These are phyloP conservation scores for Castanospermum australe DNA, from an alignment of 306 rosid genomes.

Conservation along the genomic window DNA sequence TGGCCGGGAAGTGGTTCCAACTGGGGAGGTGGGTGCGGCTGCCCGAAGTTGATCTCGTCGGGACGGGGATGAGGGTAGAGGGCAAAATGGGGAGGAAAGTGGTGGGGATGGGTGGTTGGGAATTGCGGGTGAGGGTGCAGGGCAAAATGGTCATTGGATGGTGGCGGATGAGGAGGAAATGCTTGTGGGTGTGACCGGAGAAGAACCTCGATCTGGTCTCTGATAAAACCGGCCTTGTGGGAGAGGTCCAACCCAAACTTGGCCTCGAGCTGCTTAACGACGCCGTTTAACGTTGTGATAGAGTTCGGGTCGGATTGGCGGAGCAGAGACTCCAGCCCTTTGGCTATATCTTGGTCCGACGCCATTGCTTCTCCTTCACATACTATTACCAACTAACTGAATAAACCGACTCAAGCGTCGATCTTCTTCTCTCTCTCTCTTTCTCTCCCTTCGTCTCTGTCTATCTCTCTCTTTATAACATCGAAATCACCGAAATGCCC, in stretches of 20 bases:
- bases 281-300: slow-evolving; percentile 52
- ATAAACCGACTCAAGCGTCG: slow-evolving; percentile 43
- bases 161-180: slow-evolving; percentile 9
- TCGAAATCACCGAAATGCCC: slow-evolving; percentile 32
- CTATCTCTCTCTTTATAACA: slow-evolving; percentile 38
- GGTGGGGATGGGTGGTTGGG: slow-evolving; percentile 45
- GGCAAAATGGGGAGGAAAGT: slow-evolving; percentile 70
- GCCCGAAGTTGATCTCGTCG: slow-evolving; percentile 46
- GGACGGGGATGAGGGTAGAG: slow-evolving; percentile 38
- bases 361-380: slow-evolving; percentile 56
- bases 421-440: slow-evolving; percentile 15
- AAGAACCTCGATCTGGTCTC: slow-evolving; percentile 75
- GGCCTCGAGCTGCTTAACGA: slow-evolving; percentile 69
- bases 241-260: slow-evolving; percentile 66
- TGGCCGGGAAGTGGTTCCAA: not conserved
- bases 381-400: slow-evolving; percentile 56
- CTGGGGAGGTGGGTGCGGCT: slow-evolving; percentile 31
- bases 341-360: slow-evolving; percentile 75
- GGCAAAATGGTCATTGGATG: slow-evolving; percentile 50
- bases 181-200: slow-evolving; percentile 48
- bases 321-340: slow-evolving; percentile 65
- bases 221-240: slow-evolving; percentile 65
- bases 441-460: slow-evolving; percentile 31
- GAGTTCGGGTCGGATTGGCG: slow-evolving; percentile 64
- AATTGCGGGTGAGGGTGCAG: slow-evolving; percentile 35